These are phyloP conservation scores for Aspergillus nomiae DNA, from an alignment of 2,329 filamentous ascomycete genomes.

Conservation along the genomic window DNA sequence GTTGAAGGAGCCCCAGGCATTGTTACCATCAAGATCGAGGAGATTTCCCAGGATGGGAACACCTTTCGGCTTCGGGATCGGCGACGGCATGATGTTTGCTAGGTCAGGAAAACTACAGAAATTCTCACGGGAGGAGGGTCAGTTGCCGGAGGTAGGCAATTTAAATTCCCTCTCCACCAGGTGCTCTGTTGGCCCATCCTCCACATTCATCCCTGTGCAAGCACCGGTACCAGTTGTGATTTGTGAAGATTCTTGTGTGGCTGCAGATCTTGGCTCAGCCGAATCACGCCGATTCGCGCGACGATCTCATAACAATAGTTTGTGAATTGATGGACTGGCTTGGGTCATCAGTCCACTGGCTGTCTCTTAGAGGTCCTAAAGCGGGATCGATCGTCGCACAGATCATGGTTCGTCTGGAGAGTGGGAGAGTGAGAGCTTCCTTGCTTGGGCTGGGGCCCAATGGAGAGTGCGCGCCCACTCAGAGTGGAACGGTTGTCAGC, in stretches of 20 bases:
- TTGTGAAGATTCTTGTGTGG: slow-evolving; percentile 13
- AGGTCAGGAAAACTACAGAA: background rate
- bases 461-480: slow-evolving; percentile 10
- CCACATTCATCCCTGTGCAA: slow-evolving; percentile 14
- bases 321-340: background rate
- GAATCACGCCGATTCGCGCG: slow-evolving; percentile 17
- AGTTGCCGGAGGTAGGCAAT: background rate
- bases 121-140: background rate
- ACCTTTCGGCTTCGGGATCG: slow-evolving; percentile 55
- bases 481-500: slow-evolving; percentile 17
- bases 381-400: slow-evolving; percentile 22
- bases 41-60: slow-evolving; percentile 57
- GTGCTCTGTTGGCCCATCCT: background rate
- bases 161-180: slow-evolving; percentile 4
- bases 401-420: slow-evolving; percentile 25
- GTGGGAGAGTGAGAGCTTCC: slow-evolving; percentile 13
- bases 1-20: slow-evolving; percentile 55
- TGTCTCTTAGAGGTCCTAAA: slow-evolving; percentile 14
- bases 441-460: slow-evolving; percentile 9
- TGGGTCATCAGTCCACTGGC: slow-evolving; percentile 5
- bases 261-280: slow-evolving; percentile 20
- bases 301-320: background rate
- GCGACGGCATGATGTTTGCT: slow-evolving; percentile 41
- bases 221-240: slow-evolving; percentile 5
- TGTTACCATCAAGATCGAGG: slow-evolving; percentile 51